Conservation (phyloP, 495 filamentous ascomycete species). For the Lepraria neglecta region DNA sequence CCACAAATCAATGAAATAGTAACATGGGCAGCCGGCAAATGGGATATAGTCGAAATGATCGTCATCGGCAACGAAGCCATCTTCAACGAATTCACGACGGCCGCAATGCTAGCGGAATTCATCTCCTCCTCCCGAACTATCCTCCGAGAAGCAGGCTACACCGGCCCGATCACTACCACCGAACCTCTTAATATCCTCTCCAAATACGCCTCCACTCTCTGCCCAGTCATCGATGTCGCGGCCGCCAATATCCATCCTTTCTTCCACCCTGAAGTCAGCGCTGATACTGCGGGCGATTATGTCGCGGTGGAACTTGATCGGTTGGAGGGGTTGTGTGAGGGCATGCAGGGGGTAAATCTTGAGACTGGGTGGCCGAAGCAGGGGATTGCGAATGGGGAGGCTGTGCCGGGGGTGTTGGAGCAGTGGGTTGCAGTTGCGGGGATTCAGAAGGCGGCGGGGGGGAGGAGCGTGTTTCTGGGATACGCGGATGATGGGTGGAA, state of each 20-base stretch:
- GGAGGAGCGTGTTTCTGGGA: conserved; percentile 56
- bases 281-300: conserved; percentile 66
- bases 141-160: conserved; percentile 59
- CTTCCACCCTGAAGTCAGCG: conserved; percentile 67
- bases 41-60: conserved; percentile 68
- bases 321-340: conserved; percentile 58
- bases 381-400: conserved; percentile 63
- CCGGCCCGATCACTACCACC: conserved; percentile 71
- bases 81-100: conserved; percentile 58
- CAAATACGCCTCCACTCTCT: conserved; percentile 52
- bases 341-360: conserved; percentile 58
- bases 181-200: conserved; percentile 72
- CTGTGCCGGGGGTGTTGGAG: conserved; percentile 57
- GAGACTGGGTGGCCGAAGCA: conserved; percentile 86
- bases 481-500: conserved; percentile 82
- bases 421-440: conserved; percentile 65
- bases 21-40: conserved; percentile 53
- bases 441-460: conserved; percentile 52
- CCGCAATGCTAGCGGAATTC: conserved; percentile 58
- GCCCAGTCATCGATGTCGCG: conserved; percentile 66
- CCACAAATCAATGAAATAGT: conserved; percentile 67
- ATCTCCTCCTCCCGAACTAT: conserved; percentile 45
- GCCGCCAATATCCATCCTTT: conserved; percentile 87
- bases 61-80: conserved; percentile 88
- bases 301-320: conserved; percentile 57